phyloP scores from a whole-genome alignment of 1,284 basidiomycete genomes.

The Schizopora paradoxa region DNA sequence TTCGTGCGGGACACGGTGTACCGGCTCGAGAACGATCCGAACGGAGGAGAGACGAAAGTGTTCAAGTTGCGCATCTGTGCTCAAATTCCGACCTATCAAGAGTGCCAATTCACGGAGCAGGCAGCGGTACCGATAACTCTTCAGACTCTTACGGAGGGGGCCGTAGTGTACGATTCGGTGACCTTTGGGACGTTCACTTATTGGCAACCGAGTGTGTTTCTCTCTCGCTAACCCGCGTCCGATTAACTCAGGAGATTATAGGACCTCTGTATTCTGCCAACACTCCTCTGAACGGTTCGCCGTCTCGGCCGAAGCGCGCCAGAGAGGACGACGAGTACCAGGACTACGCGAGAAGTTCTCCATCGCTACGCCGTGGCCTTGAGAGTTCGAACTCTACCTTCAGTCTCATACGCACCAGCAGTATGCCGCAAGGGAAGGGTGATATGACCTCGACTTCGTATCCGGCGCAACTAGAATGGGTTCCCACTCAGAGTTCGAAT shows the following conservation, averaged over 20 bases:
- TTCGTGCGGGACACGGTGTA: constrained; percentile 35
- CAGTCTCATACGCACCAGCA: constrained; percentile 9
- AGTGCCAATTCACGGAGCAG: constrained; percentile 28
- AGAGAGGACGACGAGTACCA: constrained; percentile 7
- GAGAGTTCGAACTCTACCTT: neutral
- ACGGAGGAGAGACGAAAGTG: constrained; percentile 13
- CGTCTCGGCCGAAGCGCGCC: constrained; percentile 10
- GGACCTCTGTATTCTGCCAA: constrained; percentile 4
- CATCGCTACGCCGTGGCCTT: neutral
- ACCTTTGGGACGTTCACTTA: constrained; percentile 73
- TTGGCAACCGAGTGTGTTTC: constrained; percentile 40
- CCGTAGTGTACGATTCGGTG: constrained; percentile 52
- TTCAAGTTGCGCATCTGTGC: constrained; percentile 55
- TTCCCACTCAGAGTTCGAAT: constrained; percentile 18
- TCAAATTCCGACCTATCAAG: constrained; percentile 41
- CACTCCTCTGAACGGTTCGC: neutral
- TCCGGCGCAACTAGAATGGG: constrained; percentile 13
- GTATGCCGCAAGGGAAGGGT: neutral
- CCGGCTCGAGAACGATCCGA: constrained; percentile 37
- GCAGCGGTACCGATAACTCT: constrained; percentile 46
- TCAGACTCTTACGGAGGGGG: constrained; percentile 53
- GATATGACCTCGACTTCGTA: neutral
- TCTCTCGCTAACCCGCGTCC: neutral
- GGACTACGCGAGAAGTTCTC: neutral
- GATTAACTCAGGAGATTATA: constrained; percentile 3